Conservation (phyloP, 371 early-diverging fungal species). For the Cokeromyces recurvatus region DNA sequence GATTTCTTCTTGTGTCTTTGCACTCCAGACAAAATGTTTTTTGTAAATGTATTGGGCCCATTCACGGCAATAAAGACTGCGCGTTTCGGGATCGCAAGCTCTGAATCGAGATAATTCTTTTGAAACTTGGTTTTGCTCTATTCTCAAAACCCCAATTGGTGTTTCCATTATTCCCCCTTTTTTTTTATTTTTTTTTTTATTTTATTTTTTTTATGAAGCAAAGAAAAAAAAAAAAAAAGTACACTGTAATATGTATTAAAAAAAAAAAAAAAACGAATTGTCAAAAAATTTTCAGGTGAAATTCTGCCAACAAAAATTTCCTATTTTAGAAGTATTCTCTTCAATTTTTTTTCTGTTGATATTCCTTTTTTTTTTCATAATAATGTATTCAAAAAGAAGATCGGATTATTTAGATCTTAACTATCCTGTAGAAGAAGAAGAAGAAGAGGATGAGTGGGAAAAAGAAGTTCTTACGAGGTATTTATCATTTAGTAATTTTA, state of each 20-base stretch:
- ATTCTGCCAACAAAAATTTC: too few species aligned
- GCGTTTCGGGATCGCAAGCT: slow-evolving; percentile 68
- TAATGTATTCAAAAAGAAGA: background rate
- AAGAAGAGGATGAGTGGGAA: slow-evolving; percentile 24
- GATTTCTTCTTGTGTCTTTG: slow-evolving; percentile 46
- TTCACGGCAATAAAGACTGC: slow-evolving; percentile 79
- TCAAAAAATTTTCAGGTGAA: background rate
- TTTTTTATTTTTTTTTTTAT: background rate
- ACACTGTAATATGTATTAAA: background rate
- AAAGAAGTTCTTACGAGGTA: slow-evolving; percentile 10
- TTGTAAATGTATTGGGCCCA: slow-evolving; percentile 81
- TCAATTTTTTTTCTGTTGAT: slow-evolving; percentile 1
- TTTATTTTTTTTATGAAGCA: slow-evolving; percentile 1
- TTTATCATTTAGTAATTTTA: too few species aligned
- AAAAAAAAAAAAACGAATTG: background rate
- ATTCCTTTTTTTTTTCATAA: background rate
- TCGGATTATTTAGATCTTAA: background rate
- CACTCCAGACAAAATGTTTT: slow-evolving; percentile 55
- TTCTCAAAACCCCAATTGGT: slow-evolving; percentile 37
- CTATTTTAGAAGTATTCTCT: background rate
- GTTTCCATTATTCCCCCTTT: slow-evolving; percentile 17
- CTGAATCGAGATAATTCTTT: slow-evolving; percentile 74
- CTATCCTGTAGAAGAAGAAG: slow-evolving; percentile 2
- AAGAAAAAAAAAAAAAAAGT: slow-evolving; percentile 3
- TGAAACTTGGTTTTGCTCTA: slow-evolving; percentile 49